These are phyloP conservation scores for Suillus tomentosus DNA, from an alignment of 768 basidiomycete species.

Conservation along the genomic window DNA sequence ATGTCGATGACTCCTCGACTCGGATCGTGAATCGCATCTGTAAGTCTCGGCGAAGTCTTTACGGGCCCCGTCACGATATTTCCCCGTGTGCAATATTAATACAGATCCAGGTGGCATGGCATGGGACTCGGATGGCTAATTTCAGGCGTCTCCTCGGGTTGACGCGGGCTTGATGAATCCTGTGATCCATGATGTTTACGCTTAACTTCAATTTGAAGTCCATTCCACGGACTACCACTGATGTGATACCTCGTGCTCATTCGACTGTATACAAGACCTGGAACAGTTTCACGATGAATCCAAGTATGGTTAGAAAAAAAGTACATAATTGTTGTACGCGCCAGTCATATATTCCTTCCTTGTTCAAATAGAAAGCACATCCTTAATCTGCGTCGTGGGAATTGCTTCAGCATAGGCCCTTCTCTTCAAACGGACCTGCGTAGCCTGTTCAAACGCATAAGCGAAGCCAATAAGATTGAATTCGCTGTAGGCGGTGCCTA, in stretches of 20 bases:
- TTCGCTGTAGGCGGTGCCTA: constrained; percentile 64
- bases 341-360: neutral
- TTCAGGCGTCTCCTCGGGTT: neutral
- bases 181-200: neutral
- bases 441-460: constrained; percentile 69
- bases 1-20: neutral
- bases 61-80: neutral
- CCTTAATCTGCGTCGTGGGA: constrained; percentile 52
- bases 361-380: constrained; percentile 30
- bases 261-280: neutral
- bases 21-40: neutral
- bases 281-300: neutral
- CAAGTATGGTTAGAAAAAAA: neutral
- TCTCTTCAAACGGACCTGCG: constrained; percentile 49
- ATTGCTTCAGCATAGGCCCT: constrained; percentile 54
- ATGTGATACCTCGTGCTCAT: neutral
- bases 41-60: neutral
- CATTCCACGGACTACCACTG: neutral
- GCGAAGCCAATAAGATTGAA: constrained; percentile 57
- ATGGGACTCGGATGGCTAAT: neutral
- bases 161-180: neutral
- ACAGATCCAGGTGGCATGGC: neutral
- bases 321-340: no score
- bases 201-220: neutral
- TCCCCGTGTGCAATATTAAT: neutral